Base-by-base conservation (phyloP, 805 yeast species). In the Yamadazyma takamatsuzukensis region DNA sequence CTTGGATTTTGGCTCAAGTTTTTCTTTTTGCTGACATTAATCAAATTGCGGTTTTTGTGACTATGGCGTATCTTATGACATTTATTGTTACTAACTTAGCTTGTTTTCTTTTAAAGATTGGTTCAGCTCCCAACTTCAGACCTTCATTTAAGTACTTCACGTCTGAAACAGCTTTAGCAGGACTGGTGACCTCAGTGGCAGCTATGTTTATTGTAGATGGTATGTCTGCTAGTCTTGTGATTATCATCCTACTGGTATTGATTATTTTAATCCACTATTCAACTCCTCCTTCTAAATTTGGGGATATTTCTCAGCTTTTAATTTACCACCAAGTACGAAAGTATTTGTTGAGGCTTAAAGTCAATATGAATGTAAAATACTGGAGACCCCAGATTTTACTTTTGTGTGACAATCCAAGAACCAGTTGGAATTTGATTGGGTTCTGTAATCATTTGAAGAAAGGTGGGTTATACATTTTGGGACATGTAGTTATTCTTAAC, bases 201-300 rank as follows among this genome's bases (percentile, higher is more conserved):
- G 95, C 97, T 1, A 93, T 93, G 98, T 84, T 87, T 49, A 79
- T 88, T 25, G 96, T 94, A 4, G 98, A 93, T 61, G 95, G 96
- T 21, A 49, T 83, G 11, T 84, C 95, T 2, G 97, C 98, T 0
- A 68, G 86, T 2, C 68, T 81, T 19, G 80, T 89, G 16, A 74
- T 88, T 17, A 59, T 80, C 8, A 75, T 81, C 34, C 67, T 88
- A 47, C 54, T 77, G 24, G 63, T 80, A 12, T 60, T 93, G 26
- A 83, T 93, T 45, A 51, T 87, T 27, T 55, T 83, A 33, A 93
- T 93, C 43, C 97, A 93, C 54, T 87, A 88, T 51, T 72, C 78
- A 31, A 83, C 96, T 8, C 96, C 97, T 2, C 97, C 98, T 5
- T 88, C 87, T 53, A 83, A 89, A 21, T 93, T 96, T 89, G 99